Evolutionary conservation across 78 protist species (phyloP), one percentile per base, ranked within the genome.

Genomic region (Dictyostelium capitatum): DNA sequence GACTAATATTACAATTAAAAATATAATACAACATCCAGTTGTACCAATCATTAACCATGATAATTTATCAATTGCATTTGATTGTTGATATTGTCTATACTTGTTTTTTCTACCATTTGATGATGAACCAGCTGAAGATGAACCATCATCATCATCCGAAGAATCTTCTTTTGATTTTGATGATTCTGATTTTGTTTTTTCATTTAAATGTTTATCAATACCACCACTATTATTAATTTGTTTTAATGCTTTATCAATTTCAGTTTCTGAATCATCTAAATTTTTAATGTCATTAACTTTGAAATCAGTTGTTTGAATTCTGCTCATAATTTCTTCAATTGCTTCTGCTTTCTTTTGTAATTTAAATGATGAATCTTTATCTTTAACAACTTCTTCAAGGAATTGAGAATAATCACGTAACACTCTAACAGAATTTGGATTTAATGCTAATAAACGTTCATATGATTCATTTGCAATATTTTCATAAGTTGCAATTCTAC

Each of bases 361-460:
- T 17, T 30, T 32, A 37, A 30, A 8, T 23, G 93, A 15, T 25
- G 75, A 25, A 15, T 77, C 64, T 30, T 70, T 64, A 64, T 87
- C 93, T 78, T 77, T 87, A 7, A 87, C 93, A 7, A 87, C 84
- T 15, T 87, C 93, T 59, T 87, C 93, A 10, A 87, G 53, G 67
- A 87, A 87, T 47, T 87, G 93, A 17, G 93, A 54, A 46, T 77
- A 87, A n/a, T 87, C 93, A 32, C 93, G 56, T 12, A 87, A 64
- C n/a, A 87, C 93, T 53, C 93, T 77, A 25, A 87, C 84, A 3
- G 93, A 87, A 54, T 78, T 74, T 41, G 93, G 93, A 37, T 87
- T 87, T 14, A 87, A 19, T 41, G 83, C 80, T 14, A 87, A 47
- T 4, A 87, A 75, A 30, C 93, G 62, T 50, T 87, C 93, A 47